A percentile compares a stretch with the other conserved stretches of the same genome.
Conservation (phyloP, 2,329 filamentous ascomycete species). For the Clonostachys byssicola region DNA sequence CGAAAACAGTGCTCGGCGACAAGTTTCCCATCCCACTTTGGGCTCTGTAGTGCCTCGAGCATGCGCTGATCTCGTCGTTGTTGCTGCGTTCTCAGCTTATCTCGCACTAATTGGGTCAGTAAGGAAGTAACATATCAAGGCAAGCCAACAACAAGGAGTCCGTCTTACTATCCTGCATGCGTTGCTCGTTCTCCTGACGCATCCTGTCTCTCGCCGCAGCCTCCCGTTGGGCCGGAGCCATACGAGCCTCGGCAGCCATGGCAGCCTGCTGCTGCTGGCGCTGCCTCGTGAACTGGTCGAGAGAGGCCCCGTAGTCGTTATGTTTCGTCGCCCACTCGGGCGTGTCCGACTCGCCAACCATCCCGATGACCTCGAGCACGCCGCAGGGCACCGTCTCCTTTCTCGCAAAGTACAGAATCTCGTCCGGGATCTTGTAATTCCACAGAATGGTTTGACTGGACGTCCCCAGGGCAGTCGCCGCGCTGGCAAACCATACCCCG, state of each 20-base stretch:
- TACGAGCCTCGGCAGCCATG: conserved; percentile 33
- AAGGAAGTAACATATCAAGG: not conserved
- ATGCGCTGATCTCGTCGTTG: conserved; percentile 39
- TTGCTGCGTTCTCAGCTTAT: conserved; percentile 26
- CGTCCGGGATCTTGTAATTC: conserved; percentile 54
- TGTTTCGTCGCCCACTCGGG: conserved; percentile 48
- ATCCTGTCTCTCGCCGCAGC: conserved; percentile 33
- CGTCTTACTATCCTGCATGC: conserved; percentile 39
- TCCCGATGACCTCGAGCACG: conserved; percentile 47
- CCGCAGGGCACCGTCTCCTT: conserved; percentile 54
- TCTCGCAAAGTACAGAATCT: conserved; percentile 43
- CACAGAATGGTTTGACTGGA: conserved; percentile 52
- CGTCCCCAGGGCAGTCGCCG: conserved; percentile 50
- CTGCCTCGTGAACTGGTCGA: conserved; percentile 25
- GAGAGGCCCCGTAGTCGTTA: conserved; percentile 23
- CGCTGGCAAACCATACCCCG: conserved; percentile 54
- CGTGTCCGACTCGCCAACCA: conserved; percentile 44
- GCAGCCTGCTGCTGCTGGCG: conserved; percentile 33
- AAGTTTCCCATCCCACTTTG: conserved; percentile 44
- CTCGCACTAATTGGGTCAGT: conserved; percentile 27
- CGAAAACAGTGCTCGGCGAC: conserved; percentile 37
- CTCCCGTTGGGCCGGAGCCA: conserved; percentile 35
- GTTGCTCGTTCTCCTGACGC: conserved; percentile 34
- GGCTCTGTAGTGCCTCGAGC: conserved; percentile 47
- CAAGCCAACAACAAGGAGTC: not conserved